These are phyloP conservation scores for Starmerella powellii DNA, from an alignment of 805 yeast genomes.

Conservation along the genomic window DNA sequence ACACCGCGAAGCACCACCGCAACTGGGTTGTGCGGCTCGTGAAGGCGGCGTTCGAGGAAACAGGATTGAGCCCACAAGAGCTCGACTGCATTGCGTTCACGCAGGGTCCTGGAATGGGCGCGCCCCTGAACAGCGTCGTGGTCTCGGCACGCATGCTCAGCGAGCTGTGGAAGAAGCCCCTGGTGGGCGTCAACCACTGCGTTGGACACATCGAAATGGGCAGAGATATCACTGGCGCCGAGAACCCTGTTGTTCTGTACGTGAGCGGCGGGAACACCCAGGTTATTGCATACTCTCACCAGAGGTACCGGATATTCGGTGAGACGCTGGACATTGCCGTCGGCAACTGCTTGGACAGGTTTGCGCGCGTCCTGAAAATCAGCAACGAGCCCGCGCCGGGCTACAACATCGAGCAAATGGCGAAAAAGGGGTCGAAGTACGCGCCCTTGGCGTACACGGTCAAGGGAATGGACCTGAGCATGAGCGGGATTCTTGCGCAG, in stretches of 20 bases:
- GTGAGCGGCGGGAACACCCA: slow-evolving; percentile 99
- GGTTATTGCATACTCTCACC: slow-evolving; percentile 90
- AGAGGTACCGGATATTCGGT: slow-evolving; percentile 94
- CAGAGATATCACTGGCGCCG: slow-evolving; percentile 92
- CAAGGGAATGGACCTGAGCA: slow-evolving; percentile 94
- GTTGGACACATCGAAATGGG: slow-evolving; percentile 99
- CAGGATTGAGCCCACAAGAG: slow-evolving; percentile 35
- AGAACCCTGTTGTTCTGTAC: slow-evolving; percentile 91
- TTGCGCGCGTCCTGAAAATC: slow-evolving; percentile 80
- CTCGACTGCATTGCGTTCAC: slow-evolving; percentile 68
- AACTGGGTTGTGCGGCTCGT: slow-evolving; percentile 83
- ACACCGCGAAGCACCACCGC: slow-evolving; percentile 91
- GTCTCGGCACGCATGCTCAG: slow-evolving; percentile 81
- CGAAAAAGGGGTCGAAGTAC: slow-evolving; percentile 45
- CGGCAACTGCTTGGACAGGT: slow-evolving; percentile 91
- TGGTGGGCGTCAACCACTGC: slow-evolving; percentile 94
- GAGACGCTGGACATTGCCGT: slow-evolving; percentile 96
- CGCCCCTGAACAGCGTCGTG: slow-evolving; percentile 87
- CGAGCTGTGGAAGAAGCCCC: slow-evolving; percentile 67
- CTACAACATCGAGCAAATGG: slow-evolving; percentile 89
- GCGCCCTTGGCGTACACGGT: slow-evolving; percentile 89
- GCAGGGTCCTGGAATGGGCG: slow-evolving; percentile 99
- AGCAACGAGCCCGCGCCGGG: slow-evolving; percentile 96
- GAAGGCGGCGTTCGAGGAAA: slow-evolving; percentile 51
- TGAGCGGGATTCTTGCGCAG: slow-evolving; percentile 88